Base-by-base conservation (phyloP, 1,284 basidiomycete genomes). In the Ustilago bromivora region DNA sequence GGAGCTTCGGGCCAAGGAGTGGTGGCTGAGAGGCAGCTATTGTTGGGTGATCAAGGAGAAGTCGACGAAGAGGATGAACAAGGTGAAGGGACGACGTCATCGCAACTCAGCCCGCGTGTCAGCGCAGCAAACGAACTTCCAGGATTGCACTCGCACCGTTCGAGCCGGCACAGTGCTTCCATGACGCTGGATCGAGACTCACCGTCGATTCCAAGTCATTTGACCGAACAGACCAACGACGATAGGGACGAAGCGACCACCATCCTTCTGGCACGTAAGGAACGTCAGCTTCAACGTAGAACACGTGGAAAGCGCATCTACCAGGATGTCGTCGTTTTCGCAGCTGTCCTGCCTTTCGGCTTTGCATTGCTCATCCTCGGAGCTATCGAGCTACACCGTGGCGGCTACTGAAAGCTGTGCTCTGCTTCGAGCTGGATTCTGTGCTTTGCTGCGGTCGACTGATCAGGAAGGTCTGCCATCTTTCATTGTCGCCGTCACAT, bases 181-280 rank as follows among this genome's bases (percentile, higher is more conserved):
- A 10, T 43, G 9, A 36, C 61, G 17, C 3, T 63, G 36, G 60
- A 53, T n/a, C 60, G 52, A 15, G 56, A 67, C 9, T 61, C 70
- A 8, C 52, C 56, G 6, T 69, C 57, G 28, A 78, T 79, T 9
- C 73, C 76, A 7, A 78, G 63, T 57, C 78, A 81, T 38, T 47
- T 71, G 32, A 78, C 74, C 10, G 79, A 80, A 53, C 71, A 78
- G 40, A 62, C 38, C 40, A 59, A 66, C 51, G 66, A 67, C 2
- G 71, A 58, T 13, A 49, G 79, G 31, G 82, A 84, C 58, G 81
- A 82, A 32, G 81, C 80, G 4, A 82, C 82, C 4, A 63, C 80
- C 12, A 82, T 84, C 32, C 49, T 85, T 40, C 71, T 85, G 7
- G 84, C 83, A 0, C 73, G 81, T 11, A 85, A 85, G 56, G 84